phyloP scores from a whole-genome alignment of 495 filamentous ascomycete genomes.

The Penicillium silybi region DNA sequence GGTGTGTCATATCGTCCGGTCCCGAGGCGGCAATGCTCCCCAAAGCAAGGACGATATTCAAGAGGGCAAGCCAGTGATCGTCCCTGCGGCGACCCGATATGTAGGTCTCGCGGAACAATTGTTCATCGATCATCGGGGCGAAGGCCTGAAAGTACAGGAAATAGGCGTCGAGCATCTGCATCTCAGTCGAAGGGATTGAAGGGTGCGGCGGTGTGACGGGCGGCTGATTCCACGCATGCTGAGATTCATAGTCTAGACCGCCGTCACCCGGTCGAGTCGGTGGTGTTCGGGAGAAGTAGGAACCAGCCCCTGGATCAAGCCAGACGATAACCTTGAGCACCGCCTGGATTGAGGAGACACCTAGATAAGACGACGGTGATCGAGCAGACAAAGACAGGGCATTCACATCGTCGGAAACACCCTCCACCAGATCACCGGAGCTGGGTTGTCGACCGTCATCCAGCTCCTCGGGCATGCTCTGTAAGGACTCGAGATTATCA shows the following conservation, averaged over 20 bases:
- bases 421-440: conserved; percentile 52
- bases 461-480: conserved; percentile 39
- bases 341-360: conserved; percentile 78
- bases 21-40: conserved; percentile 69
- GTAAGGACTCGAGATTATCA: conserved; percentile 39
- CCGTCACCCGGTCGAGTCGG: conserved; percentile 20
- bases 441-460: conserved; percentile 21
- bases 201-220: conserved; percentile 27
- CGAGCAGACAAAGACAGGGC: conserved; percentile 70
- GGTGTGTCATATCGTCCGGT: conserved; percentile 66
- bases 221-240: conserved; percentile 19
- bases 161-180: conserved; percentile 68
- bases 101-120: conserved; percentile 68
- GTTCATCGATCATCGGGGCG: conserved; percentile 74
- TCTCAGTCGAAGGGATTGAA: conserved; percentile 33
- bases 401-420: conserved; percentile 78
- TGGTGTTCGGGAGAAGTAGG: conserved; percentile 49
- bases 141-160: conserved; percentile 74
- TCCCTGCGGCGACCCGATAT: conserved; percentile 63
- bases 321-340: conserved; percentile 78
- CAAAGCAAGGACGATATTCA: conserved; percentile 80
- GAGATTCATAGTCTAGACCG: conserved; percentile 16
- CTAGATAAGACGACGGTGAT: conserved; percentile 71
- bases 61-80: conserved; percentile 67
- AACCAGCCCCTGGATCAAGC: conserved; percentile 60